Evolutionary conservation across 805 yeast species (phyloP).

Genomic region (Wickerhamomyces pijperi): DNA sequence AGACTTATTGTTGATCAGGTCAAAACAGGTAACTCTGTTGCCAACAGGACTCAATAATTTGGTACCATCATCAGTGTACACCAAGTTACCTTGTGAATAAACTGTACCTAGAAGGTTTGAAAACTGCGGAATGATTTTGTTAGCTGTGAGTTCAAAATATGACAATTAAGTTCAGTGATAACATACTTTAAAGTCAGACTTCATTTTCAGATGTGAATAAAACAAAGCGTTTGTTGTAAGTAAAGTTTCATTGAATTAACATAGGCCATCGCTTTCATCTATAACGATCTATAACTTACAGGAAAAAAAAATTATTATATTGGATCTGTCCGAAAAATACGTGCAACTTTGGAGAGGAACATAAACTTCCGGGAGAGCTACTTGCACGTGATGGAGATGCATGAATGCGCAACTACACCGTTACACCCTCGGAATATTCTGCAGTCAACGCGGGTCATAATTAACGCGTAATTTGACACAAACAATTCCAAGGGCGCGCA

Average conservation of each 20-base stretch:
- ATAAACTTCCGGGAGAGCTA: background rate
- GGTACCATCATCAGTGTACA: conserved; percentile 80
- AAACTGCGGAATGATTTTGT: conserved; percentile 29
- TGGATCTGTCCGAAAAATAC: background rate
- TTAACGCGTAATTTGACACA: too few relatives aligned
- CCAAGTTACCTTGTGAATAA: conserved; percentile 82
- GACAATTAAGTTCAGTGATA: conserved; percentile 1
- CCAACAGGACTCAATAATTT: conserved; percentile 86
- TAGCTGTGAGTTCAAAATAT: background rate
- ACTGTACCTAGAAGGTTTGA: conserved; percentile 91
- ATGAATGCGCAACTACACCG: background rate
- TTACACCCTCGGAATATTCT: too few relatives aligned
- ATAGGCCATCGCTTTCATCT: background rate
- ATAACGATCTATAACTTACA: background rate
- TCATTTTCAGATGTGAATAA: conserved; percentile 33
- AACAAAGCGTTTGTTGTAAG: background rate
- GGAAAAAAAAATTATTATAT: too few relatives aligned
- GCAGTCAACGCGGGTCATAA: too few relatives aligned
- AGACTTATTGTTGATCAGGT: conserved; percentile 71
- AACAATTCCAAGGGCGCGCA: too few relatives aligned
- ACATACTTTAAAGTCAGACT: conserved; percentile 54
- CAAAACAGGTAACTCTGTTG: conserved; percentile 82
- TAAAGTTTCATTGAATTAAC: background rate
- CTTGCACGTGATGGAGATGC: background rate
- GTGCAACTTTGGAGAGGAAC: background rate